Percentiles rank a stretch among this genome's conserved stretches.
Conservation (phyloP, 352 stramenopile genomes). For the Phytophthora sansomeana region DNA sequence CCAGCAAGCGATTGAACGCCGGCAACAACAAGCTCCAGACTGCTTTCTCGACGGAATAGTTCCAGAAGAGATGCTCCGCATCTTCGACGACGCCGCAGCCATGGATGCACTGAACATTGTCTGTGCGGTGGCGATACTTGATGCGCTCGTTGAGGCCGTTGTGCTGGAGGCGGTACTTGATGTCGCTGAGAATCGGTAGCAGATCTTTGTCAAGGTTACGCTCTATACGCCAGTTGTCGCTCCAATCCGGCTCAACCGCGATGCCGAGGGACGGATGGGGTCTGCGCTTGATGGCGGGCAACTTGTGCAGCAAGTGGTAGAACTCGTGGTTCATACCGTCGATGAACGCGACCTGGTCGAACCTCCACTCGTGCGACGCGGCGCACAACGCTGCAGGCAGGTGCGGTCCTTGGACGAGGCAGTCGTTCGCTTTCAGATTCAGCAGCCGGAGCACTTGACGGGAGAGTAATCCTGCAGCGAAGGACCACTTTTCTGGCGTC, state of each 20-base stretch:
- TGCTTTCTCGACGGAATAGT: background rate
- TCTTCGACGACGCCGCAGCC: constrained; percentile 6
- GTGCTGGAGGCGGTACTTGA: constrained; percentile 29
- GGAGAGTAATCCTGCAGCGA: background rate
- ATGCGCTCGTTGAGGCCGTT: constrained; percentile 17
- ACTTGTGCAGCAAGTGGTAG: constrained; percentile 16
- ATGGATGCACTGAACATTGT: constrained; percentile 17
- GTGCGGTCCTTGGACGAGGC: background rate
- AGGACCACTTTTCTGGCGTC: background rate
- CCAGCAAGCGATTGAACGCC: background rate
- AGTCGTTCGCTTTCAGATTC: background rate
- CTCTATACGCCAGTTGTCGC: constrained; percentile 8
- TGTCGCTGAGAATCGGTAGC: constrained; percentile 16
- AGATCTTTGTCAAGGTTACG: constrained; percentile 8
- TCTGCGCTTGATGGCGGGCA: background rate
- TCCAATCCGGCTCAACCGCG: constrained; percentile 2
- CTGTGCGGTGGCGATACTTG: constrained; percentile 17
- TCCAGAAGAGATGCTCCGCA: constrained; percentile 23
- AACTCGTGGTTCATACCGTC: constrained; percentile 10
- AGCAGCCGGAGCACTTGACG: background rate
- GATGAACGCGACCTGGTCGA: constrained; percentile 9
- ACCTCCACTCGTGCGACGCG: constrained; percentile 5
- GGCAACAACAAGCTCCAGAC: constrained; percentile 2
- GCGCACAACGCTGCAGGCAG: constrained; percentile 1
- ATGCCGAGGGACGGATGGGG: constrained; percentile 4